A percentile compares a stretch with the other conserved stretches of the same genome.
These are phyloP conservation scores for Hibiscus mutabilis DNA, from an alignment of 345 rosid species.

Conservation along the genomic window DNA sequence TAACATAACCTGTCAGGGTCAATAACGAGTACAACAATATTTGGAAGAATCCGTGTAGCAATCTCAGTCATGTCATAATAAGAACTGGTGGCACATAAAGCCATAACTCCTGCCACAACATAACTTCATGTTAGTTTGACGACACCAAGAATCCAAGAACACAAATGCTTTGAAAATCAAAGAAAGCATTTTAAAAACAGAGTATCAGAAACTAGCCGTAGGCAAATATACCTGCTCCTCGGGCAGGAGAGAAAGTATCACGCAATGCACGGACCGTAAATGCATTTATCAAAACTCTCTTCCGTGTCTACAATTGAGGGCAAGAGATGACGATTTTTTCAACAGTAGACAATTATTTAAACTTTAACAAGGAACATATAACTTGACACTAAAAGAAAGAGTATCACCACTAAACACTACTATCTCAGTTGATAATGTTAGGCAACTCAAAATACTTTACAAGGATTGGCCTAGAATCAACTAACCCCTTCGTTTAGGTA, in stretches of 20 bases:
- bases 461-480: constrained; percentile 13
- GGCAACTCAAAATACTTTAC: constrained; percentile 6
- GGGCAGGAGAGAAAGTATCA: constrained; percentile 94
- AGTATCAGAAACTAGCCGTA: neutral
- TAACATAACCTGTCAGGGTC: constrained; percentile 80
- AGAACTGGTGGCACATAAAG: constrained; percentile 91
- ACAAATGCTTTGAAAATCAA: neutral
- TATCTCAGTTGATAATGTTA: neutral
- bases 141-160: constrained; percentile 2
- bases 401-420: too few relatives aligned
- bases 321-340: constrained; percentile 6
- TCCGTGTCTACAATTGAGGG: constrained; percentile 61
- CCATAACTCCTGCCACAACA: constrained; percentile 72
- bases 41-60: constrained; percentile 92
- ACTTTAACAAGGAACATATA: neutral
- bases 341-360: constrained; percentile 10
- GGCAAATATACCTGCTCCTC: constrained; percentile 80
- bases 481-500: constrained; percentile 88
- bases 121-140: constrained; percentile 7
- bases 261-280: constrained; percentile 98
- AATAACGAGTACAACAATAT: constrained; percentile 76
- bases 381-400: too few relatives aligned
- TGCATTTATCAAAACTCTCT: constrained; percentile 94
- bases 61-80: constrained; percentile 82
- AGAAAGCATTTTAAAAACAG: neutral